phyloP scores from a whole-genome alignment of 176 grass and related monocot genomes.

The Luzula sylvatica region DNA sequence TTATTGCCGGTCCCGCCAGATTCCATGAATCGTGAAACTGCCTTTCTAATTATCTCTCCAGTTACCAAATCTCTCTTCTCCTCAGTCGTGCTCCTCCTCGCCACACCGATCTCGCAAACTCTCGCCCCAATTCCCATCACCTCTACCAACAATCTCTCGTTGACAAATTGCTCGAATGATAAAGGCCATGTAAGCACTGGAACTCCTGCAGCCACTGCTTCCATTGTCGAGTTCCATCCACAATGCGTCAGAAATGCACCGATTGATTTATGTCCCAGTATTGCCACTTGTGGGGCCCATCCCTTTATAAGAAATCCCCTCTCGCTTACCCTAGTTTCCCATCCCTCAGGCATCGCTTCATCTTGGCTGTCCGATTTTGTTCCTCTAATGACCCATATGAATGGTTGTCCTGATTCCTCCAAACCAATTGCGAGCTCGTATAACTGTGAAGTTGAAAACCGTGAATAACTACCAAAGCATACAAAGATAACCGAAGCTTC shows the following conservation, averaged over 20 bases:
- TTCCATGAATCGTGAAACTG: constrained; percentile 23
- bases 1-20: background rate
- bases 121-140: constrained; percentile 3
- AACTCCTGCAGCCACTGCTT: background rate
- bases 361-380: background rate
- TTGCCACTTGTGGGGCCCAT: constrained; percentile 1
- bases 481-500: constrained; percentile 4
- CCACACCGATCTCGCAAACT: background rate
- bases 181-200: constrained; percentile 5
- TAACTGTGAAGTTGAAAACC: constrained; percentile 6
- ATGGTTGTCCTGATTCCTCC: constrained; percentile 9
- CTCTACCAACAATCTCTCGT: background rate
- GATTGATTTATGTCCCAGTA: constrained; percentile 3
- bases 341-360: constrained; percentile 11
- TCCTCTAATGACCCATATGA: constrained; percentile 13
- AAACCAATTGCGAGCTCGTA: constrained; percentile 15
- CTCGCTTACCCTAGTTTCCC: background rate
- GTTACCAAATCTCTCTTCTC: background rate
- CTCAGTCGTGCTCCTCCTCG: background rate
- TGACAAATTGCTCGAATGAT: background rate
- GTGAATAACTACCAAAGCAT: constrained; percentile 25
- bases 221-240: constrained; percentile 17
- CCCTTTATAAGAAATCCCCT: background rate
- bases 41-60: background rate
- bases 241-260: constrained; percentile 11